Conservation (phyloP, 208 protist species). For the Crithidia sp. region DNA sequence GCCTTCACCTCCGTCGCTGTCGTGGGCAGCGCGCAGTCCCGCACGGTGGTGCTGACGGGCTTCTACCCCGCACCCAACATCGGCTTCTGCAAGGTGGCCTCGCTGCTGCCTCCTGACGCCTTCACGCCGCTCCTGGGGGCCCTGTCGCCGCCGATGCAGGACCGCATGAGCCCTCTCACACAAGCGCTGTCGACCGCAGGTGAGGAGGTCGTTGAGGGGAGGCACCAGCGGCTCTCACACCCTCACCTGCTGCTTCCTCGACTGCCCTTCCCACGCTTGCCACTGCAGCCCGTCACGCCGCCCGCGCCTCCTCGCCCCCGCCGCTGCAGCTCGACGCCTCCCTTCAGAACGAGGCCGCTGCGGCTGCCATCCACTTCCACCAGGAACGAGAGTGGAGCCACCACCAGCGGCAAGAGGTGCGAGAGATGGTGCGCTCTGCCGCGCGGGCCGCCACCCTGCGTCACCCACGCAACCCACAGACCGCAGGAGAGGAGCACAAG, state of each 20-base stretch:
- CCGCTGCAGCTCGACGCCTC: slow-evolving; percentile 16
- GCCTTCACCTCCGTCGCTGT: slow-evolving; percentile 51
- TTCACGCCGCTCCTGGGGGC: slow-evolving; percentile 19
- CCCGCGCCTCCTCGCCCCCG: background rate
- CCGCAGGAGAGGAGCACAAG: slow-evolving; percentile 33
- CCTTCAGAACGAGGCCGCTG: slow-evolving; percentile 21
- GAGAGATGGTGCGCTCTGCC: slow-evolving; percentile 42
- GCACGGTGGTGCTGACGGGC: slow-evolving; percentile 44
- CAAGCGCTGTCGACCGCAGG: too few species aligned
- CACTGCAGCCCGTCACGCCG: background rate
- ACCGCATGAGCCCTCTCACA: too few species aligned
- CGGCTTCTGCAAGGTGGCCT: slow-evolving; percentile 47
- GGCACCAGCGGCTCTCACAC: too few species aligned
- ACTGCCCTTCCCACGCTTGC: background rate
- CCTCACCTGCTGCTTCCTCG: too few species aligned
- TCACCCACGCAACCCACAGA: slow-evolving; percentile 35
- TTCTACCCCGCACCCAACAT: slow-evolving; percentile 59
- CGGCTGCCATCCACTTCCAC: slow-evolving; percentile 18
- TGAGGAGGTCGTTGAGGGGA: too few species aligned
- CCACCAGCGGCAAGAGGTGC: slow-evolving; percentile 47
- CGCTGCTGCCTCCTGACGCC: slow-evolving; percentile 36
- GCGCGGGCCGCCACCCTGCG: slow-evolving; percentile 41
- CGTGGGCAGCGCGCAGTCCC: slow-evolving; percentile 31
- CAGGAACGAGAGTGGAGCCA: slow-evolving; percentile 35
- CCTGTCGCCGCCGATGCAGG: background rate